phyloP scores from a whole-genome alignment of 805 yeast genomes.

The Starmerella cellae region DNA sequence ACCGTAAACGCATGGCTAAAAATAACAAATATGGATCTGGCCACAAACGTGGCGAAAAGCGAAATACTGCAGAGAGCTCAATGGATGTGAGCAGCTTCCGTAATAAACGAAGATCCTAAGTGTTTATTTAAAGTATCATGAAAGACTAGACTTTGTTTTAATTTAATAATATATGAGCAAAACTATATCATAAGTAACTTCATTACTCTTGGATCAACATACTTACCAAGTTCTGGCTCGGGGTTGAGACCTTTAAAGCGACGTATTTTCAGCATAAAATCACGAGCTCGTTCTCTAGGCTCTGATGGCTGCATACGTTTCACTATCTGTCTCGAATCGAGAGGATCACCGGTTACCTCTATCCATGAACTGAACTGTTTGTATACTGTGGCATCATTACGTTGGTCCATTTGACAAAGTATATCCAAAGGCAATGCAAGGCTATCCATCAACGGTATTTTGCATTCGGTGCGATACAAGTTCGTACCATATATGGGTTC shows the following conservation, averaged over 20 bases:
- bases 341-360: slow-evolving; percentile 80
- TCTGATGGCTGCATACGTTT: slow-evolving; percentile 70
- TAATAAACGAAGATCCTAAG: slow-evolving; percentile 27
- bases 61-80: slow-evolving; percentile 60
- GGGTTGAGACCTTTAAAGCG: slow-evolving; percentile 72
- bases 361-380: slow-evolving; percentile 56
- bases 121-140: no score
- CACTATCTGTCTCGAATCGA: slow-evolving; percentile 50
- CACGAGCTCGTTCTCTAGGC: slow-evolving; percentile 59
- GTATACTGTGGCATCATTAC: slow-evolving; percentile 64
- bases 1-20: slow-evolving; percentile 56
- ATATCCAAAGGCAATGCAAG: slow-evolving; percentile 81
- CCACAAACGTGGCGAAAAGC: slow-evolving; percentile 56
- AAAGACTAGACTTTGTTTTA: neutral
- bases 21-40: slow-evolving; percentile 64
- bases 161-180: neutral
- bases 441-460: slow-evolving; percentile 79
- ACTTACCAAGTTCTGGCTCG: slow-evolving; percentile 53
- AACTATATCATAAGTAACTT: neutral
- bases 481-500: slow-evolving; percentile 61
- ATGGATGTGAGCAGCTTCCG: slow-evolving; percentile 52
- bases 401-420: slow-evolving; percentile 44
- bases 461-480: slow-evolving; percentile 46
- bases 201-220: slow-evolving; percentile 37
- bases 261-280: slow-evolving; percentile 78